Evolutionary conservation across 164 flowering plant species (phyloP).

Genomic region (Houttuynia cordata): DNA sequence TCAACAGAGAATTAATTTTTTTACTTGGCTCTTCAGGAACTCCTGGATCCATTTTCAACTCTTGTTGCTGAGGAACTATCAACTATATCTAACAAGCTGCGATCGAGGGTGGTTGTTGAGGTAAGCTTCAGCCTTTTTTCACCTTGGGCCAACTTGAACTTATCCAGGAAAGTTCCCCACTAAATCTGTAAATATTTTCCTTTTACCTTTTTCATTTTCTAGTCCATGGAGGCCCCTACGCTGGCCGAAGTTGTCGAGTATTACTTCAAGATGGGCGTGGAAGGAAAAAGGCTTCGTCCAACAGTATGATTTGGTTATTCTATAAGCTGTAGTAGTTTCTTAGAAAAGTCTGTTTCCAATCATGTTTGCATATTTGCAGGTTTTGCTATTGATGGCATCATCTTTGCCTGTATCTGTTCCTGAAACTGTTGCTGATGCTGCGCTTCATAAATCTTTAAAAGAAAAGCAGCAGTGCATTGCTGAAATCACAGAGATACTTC

Average conservation of each 20-base stretch:
- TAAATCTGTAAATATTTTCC: too few relatives aligned
- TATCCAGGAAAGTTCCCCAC: too few relatives aligned
- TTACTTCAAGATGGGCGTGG: constrained; percentile 88
- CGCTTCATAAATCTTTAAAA: constrained; percentile 20
- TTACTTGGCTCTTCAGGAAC: too few relatives aligned
- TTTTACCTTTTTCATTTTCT: too few relatives aligned
- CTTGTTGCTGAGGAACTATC: constrained; percentile 95
- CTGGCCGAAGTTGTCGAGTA: constrained; percentile 97
- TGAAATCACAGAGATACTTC: constrained; percentile 96
- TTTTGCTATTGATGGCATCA: constrained; percentile 80
- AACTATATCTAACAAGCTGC: constrained; percentile 53
- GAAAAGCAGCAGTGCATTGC: constrained; percentile 80
- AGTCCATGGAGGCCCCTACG: constrained; percentile 63
- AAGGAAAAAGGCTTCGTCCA: constrained; percentile 94
- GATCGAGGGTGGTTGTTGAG: constrained; percentile 84
- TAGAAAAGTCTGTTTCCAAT: not conserved
- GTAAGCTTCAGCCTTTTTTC: constrained; percentile 19
- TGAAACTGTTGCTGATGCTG: constrained; percentile 15
- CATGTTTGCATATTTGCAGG: constrained; percentile 33
- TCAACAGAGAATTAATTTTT: too few relatives aligned
- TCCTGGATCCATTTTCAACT: too few relatives aligned
- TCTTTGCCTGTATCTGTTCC: constrained; percentile 50
- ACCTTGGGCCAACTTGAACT: not conserved
- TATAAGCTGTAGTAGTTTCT: not conserved
- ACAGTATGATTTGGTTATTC: constrained; percentile 32